phyloP scores from a whole-genome alignment of 73 alveolate genomes.

The Symbiodinium pilosum region DNA sequence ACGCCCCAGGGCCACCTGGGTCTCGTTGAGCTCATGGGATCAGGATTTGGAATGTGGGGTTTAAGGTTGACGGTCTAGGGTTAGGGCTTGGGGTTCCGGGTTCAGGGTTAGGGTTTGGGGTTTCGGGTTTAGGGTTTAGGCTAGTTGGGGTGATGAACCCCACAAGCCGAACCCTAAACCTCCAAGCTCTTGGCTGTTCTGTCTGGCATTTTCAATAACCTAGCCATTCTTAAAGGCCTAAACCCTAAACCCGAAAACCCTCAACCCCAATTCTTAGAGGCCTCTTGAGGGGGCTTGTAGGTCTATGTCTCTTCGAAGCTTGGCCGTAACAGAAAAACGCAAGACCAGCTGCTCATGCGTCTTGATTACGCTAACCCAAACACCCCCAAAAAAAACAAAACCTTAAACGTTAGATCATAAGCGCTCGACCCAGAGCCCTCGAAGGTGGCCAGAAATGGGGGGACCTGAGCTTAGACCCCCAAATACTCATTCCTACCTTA shows the following conservation, averaged over 20 bases:
- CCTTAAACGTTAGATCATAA: neutral
- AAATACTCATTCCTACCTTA: too few species aligned
- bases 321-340: neutral
- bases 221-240: too few species aligned
- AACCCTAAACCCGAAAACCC: too few species aligned
- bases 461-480: too few species aligned
- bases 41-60: too few species aligned
- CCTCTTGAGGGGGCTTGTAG: too few species aligned
- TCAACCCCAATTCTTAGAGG: too few species aligned
- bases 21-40: neutral
- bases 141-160: too few species aligned
- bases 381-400: neutral
- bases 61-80: too few species aligned
- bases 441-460: too few species aligned
- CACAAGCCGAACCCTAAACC: neutral
- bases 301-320: too few species aligned
- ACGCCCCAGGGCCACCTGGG: neutral
- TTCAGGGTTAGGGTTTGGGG: neutral
- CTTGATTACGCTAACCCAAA: neutral
- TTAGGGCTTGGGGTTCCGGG: too few species aligned
- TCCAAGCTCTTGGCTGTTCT: neutral
- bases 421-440: neutral
- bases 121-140: neutral
- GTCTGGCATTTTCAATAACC: neutral
- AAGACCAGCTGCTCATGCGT: neutral